These are phyloP conservation scores for Leccinum proliferum DNA, from an alignment of 1,284 basidiomycete genomes.

Conservation along the genomic window DNA sequence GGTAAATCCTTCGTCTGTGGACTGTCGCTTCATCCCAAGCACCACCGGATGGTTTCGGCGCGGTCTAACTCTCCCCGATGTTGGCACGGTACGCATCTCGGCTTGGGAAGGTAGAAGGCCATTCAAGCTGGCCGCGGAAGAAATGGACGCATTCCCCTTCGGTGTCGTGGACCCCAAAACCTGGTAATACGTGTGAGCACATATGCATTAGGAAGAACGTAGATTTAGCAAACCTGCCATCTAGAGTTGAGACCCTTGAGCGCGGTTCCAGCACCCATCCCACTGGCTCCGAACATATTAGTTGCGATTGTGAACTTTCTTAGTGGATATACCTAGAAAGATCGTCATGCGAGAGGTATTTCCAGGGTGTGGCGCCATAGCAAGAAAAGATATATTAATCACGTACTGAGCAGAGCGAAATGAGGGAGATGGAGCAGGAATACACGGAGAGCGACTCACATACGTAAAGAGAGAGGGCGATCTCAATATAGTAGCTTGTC, in stretches of 20 bases:
- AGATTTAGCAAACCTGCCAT: constrained; percentile 56
- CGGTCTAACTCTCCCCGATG: constrained; percentile 49
- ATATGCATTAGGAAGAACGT: constrained; percentile 7
- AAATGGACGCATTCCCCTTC: constrained; percentile 57
- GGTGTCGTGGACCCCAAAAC: constrained; percentile 53
- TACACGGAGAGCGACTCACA: constrained; percentile 22
- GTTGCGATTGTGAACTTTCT: constrained; percentile 39
- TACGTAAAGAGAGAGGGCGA: constrained; percentile 21
- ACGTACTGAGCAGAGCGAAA: constrained; percentile 20
- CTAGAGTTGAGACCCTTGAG: constrained; percentile 54
- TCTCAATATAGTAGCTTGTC: too few species aligned
- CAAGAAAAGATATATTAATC: constrained; percentile 26
- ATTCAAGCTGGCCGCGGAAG: constrained; percentile 49
- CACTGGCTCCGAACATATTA: constrained; percentile 47
- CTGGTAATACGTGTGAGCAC: constrained; percentile 30
- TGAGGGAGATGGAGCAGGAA: constrained; percentile 13
- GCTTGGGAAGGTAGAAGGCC: constrained; percentile 43
- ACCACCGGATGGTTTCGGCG: constrained; percentile 45
- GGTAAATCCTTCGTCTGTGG: constrained; percentile 46
- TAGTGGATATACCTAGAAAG: constrained; percentile 33
- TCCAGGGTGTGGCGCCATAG: constrained; percentile 48
- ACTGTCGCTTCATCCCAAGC: constrained; percentile 59
- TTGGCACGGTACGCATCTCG: constrained; percentile 45
- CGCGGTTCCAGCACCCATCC: constrained; percentile 41
- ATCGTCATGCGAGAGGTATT: constrained; percentile 39